Evolutionary conservation across 345 rosid species (phyloP).

Genomic region (Melaleuca quinquenervia): DNA sequence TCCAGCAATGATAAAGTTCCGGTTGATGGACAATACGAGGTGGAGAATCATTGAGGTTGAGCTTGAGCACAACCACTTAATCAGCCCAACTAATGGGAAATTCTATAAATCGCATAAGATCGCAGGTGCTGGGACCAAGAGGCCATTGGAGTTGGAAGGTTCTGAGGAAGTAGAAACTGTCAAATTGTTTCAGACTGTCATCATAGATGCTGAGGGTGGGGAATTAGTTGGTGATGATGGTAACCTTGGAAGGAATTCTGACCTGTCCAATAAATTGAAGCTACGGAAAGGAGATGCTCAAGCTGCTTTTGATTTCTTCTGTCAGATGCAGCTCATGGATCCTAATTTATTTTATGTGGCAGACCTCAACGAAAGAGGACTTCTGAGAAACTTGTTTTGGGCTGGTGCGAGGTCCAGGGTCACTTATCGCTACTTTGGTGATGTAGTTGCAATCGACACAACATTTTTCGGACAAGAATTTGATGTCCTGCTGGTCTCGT

Average conservation of each 20-base stretch:
- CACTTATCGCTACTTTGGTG: constrained; percentile 61
- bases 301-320: constrained; percentile 46
- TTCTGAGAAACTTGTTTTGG: constrained; percentile 72
- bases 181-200: constrained; percentile 51
- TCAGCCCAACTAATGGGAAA: constrained; percentile 46
- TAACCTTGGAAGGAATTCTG: neutral
- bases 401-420: constrained; percentile 66
- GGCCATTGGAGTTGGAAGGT: constrained; percentile 28
- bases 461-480: constrained; percentile 41
- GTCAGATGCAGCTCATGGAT: constrained; percentile 48
- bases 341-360: constrained; percentile 73
- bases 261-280: constrained; percentile 33
- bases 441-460: constrained; percentile 54
- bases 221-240: neutral
- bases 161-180: constrained; percentile 60
- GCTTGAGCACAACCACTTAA: constrained; percentile 65
- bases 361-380: constrained; percentile 66
- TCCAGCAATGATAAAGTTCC: constrained; percentile 66
- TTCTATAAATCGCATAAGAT: constrained; percentile 67
- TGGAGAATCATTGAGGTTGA: constrained; percentile 77
- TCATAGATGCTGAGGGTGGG: constrained; percentile 33
- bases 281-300: constrained; percentile 45
- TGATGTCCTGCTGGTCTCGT: constrained; percentile 51
- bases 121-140: constrained; percentile 27
- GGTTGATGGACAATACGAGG: constrained; percentile 47